Percentiles rank a stretch among this genome's conserved stretches.
Evolutionary conservation across 441 rosid genomes (phyloP).

Genomic region (Jatropha podagrica): DNA sequence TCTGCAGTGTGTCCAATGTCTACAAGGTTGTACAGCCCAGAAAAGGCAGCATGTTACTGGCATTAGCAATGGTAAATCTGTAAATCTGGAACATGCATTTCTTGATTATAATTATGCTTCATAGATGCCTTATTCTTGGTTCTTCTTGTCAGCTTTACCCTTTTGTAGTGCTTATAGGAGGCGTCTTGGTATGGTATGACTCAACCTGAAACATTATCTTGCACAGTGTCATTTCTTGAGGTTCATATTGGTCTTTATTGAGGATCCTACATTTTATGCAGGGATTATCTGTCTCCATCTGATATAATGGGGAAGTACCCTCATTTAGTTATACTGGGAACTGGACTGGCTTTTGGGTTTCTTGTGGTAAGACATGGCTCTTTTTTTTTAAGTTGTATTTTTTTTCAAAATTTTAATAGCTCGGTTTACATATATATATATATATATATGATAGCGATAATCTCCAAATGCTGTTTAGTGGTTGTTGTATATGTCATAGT

Average conservation of each 20-base stretch:
- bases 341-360: constrained; percentile 99
- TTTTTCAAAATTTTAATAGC: not conserved
- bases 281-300: constrained; percentile 91
- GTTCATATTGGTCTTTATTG: constrained; percentile 23
- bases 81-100: not conserved
- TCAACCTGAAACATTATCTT: constrained; percentile 4
- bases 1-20: constrained; percentile 63
- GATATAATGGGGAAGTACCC: constrained; percentile 77
- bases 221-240: constrained; percentile 1
- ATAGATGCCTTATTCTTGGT: constrained; percentile 20
- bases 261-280: constrained; percentile 35
- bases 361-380: constrained; percentile 72
- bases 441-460: too few species aligned
- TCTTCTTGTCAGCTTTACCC: constrained; percentile 69
- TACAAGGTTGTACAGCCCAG: constrained; percentile 72
- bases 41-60: constrained; percentile 82
- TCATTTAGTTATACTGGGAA: constrained; percentile 84
- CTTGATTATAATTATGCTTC: constrained; percentile 13
- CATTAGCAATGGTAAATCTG: constrained; percentile 80
- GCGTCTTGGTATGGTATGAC: constrained; percentile 76
- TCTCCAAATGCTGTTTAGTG: too few species aligned
- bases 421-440: not conserved
- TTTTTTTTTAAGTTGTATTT: not conserved
- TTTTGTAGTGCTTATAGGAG: constrained; percentile 64
- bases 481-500: too few species aligned